Base-by-base conservation (phyloP, 2,329 filamentous ascomycete species). In the Penicillium sp. region DNA sequence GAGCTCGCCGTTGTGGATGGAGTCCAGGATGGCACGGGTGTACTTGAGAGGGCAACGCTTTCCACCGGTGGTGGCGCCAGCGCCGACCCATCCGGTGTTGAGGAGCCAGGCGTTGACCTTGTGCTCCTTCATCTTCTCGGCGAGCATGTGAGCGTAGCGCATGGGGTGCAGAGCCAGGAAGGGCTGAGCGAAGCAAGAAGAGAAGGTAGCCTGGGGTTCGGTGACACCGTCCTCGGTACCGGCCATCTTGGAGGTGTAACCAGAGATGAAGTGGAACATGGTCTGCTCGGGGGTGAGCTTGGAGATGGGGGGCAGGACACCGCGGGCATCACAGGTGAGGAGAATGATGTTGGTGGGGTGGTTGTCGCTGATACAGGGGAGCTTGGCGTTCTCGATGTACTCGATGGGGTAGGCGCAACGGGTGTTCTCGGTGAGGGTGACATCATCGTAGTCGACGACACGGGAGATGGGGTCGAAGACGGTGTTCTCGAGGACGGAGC, bases 251-350 rank as follows among this genome's bases (percentile, higher is more conserved):
- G 93, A 97, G 62, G 94, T 99, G 85, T 99, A 99, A 68, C 94
- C 94, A 16, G 91, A 96, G 79, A 99, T 99, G 87, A 99, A 99
- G 85, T 99, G 94, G 88, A 97, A 99, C 93, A 99, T 97, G 77
- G 92, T 96, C 82, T 97, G 94, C 70, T 91, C 86, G 62, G 89
- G 86, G 82, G 89, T 87, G 74, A 99, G 89, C 84, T 97, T 97
- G 70, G 92, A 97, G 79, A 99, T 97, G 46, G 94, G 94, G 54
- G 94, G 94, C 53, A 99, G 87, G 47, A 99, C 94, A 82, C 94
- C 94, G 66, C 94, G 91, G 57, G 94, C 94, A 71, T 99, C 94
- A 81, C 94, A 99, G 60, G 94, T 99, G 67, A 99, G 87, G 67
- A 99, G 89, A 73, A 99, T 90, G 79, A 99, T 97, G 86, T 99